These are phyloP conservation scores for Ophiostoma triangulosporum DNA, from an alignment of 2,329 filamentous ascomycete species.

Conservation along the genomic window DNA sequence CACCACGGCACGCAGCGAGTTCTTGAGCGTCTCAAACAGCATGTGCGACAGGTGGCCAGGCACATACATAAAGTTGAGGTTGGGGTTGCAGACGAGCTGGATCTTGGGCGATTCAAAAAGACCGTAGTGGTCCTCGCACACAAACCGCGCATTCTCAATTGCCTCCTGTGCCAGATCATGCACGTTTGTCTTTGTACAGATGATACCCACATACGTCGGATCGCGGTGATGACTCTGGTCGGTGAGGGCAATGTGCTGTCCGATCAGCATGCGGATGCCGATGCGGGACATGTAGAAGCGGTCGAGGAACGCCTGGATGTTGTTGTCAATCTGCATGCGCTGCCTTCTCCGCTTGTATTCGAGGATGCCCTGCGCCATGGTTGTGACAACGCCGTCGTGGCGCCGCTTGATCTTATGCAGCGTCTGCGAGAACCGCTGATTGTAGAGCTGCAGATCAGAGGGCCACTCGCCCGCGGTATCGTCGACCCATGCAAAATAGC, in stretches of 20 bases:
- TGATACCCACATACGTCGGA: constrained; percentile 92
- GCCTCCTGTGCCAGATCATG: constrained; percentile 89
- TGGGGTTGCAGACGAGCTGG: constrained; percentile 86
- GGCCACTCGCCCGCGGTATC: constrained; percentile 74
- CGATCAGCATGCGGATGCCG: constrained; percentile 97
- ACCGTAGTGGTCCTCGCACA: constrained; percentile 97
- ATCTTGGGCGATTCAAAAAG: constrained; percentile 94
- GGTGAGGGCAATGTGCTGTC: constrained; percentile 92
- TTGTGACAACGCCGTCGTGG: constrained; percentile 95
- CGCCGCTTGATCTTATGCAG: constrained; percentile 89
- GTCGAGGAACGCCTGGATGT: constrained; percentile 94
- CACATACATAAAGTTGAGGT: constrained; percentile 98
- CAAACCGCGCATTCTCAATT: constrained; percentile 97
- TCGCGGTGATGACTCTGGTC: constrained; percentile 84
- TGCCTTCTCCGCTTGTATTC: constrained; percentile 96
- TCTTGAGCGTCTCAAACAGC: constrained; percentile 98
- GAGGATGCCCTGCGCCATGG: constrained; percentile 91
- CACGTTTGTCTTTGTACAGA: constrained; percentile 97
- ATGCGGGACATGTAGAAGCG: constrained; percentile 99
- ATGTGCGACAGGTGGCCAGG: constrained; percentile 98
- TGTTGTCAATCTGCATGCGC: constrained; percentile 95
- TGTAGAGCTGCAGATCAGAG: constrained; percentile 86
- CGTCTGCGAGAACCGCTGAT: constrained; percentile 76
- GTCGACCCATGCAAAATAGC: constrained; percentile 88
- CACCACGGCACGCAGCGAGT: constrained; percentile 91